phyloP scores from a whole-genome alignment of 2,329 filamentous ascomycete species.

The Thielaviopsis populi region DNA sequence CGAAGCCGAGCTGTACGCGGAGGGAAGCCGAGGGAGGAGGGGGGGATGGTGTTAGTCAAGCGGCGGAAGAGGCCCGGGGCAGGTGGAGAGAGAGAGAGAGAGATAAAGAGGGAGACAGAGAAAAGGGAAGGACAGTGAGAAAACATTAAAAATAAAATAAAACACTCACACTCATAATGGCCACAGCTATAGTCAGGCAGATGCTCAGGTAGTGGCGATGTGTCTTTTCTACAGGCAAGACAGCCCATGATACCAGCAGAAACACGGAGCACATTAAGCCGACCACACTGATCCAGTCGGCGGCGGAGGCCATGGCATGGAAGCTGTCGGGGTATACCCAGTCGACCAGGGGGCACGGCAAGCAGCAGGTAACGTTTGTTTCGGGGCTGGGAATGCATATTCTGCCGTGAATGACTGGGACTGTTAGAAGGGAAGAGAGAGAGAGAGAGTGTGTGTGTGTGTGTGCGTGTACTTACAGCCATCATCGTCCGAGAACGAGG shows the following conservation, averaged over 20 bases:
- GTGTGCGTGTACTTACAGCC: constrained; percentile 16
- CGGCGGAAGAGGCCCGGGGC: constrained; percentile 8
- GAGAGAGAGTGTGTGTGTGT: neutral
- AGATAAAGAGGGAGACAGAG: too few species aligned
- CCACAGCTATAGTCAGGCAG: constrained; percentile 60
- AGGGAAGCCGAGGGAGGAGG: neutral
- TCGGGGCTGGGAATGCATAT: constrained; percentile 33
- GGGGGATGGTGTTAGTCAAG: constrained; percentile 1
- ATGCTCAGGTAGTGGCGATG: constrained; percentile 87
- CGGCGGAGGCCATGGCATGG: constrained; percentile 41
- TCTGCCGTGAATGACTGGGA: constrained; percentile 40
- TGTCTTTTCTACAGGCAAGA: constrained; percentile 76
- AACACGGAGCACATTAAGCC: constrained; percentile 59
- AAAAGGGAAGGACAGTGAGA: too few species aligned
- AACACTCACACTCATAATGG: constrained; percentile 63
- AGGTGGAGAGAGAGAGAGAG: neutral
- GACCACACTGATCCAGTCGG: constrained; percentile 72
- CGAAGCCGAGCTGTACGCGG: constrained; percentile 65
- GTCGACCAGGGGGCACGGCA: constrained; percentile 77
- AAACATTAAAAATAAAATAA: too few species aligned
- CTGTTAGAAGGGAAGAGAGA: neutral
- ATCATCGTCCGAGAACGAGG: constrained; percentile 13
- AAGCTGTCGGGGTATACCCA: constrained; percentile 55
- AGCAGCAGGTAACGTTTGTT: constrained; percentile 50
- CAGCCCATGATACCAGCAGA: constrained; percentile 62